Base-by-base conservation (phyloP, 352 stramenopile genomes). In the Saprolegnia parasitica region DNA sequence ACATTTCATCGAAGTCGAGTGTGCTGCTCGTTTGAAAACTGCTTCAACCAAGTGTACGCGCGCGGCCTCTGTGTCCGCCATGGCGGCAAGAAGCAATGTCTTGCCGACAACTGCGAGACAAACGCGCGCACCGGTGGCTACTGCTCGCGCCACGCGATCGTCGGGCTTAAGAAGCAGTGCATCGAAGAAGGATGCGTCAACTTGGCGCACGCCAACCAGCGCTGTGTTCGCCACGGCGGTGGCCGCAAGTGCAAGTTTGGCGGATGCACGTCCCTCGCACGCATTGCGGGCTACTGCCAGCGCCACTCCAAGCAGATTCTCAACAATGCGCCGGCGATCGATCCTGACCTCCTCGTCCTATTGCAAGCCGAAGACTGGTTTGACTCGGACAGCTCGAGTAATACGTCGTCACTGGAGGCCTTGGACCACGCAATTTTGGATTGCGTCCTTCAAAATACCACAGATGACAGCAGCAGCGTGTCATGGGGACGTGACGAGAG, bases 1-100 rank as follows among this genome's bases (percentile, higher is more conserved):
- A 16, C 21, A 8, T 67, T 67, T 46, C 60, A 67, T 46, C 60
- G 60, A 20, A 67, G 10, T 6, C 60, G 60, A 15, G 11, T 29
- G 16, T 90, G 90, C 70, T 92, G 84, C 56, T 81, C 89, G 61
- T 80, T 92, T 26, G 80, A 89, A 65, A 81, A 82, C 5, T 92
- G 84, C 72, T 86, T 77, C 35, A 89, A 89, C 65, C 84, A 92
- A 73, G 84, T 84, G 0, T 84, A 92, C 65, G 84, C 84, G 32
- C 74, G 84, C 6, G 81, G 90, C 20, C 87, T 90, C 47, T 92
- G 84, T 56, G 84, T 92, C 39, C 81, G 82, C 18, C 84, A 92
- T 49, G 84, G 84, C 18, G 84, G 84, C 37, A 84, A 82, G 1
- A 76, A 81, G 0, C 73, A 80, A 4, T 92, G 84, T 68, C 86